Evolutionary conservation across 2,329 filamentous ascomycete genomes (phyloP), one percentile per base, ranked within the genome.

Genomic region (Pseudopithomyces chartarum): DNA sequence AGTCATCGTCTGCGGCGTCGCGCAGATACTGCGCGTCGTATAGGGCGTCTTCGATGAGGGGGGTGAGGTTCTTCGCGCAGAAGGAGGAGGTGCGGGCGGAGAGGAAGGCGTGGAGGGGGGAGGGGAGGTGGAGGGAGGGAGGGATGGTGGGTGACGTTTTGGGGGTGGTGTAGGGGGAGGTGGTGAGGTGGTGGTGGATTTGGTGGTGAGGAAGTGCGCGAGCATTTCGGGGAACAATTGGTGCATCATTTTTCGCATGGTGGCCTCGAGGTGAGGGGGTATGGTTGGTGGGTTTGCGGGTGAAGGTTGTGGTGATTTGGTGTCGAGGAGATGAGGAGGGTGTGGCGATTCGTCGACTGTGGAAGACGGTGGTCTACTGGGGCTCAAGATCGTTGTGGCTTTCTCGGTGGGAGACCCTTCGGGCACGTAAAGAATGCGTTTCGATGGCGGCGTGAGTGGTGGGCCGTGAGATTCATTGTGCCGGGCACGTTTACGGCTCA

Each of bases 401-500:
- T 55, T 58, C 23, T 61, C 59, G 15, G 59, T 61, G 12, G 59
- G 59, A 12, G 53, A 56, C 6, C 19, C 34, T 52, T 38, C 34
- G 34, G 26, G 12, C 12, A 49, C 40, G 34, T 54, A 57, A 3
- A 58, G 43, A 1, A 48, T 3, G 22, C 62, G 62, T 52, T 66
- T 66, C 3, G 49, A n/a, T 33, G 55, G 49, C n/a, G 54, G 58
- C 6, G 43, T 55, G 7, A n/a, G 22, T 26, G 40, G 20, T 42
- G 60, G 48, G 38, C 26, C 56, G 8, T 47, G 52, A 2, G 56
- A 38, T 52, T 58, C 32, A 63, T 61, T 39, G 20, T 53, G 56
- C 53, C 63, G 56, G 32, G 53, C 22, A 15, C 60, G 60, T 52
- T 66, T 64, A 40, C 22, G 29, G 12, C 33, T 53, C 29, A 45